Conservation (phyloP, 1,284 basidiomycete species). For the Malassezia sympodialis region DNA sequence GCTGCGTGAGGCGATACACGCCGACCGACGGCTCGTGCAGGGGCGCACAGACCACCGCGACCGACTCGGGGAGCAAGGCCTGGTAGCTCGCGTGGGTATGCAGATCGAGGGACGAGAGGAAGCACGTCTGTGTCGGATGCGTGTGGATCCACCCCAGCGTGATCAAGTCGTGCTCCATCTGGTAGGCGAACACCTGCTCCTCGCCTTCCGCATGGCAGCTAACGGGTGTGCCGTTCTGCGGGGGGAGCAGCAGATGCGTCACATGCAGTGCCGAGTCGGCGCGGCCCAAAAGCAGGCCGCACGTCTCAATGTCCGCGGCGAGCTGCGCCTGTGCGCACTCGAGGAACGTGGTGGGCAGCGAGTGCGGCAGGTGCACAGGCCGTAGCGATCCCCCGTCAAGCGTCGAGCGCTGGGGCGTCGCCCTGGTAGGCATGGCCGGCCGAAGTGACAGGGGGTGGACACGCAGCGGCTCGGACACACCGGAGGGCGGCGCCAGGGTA, state of each 20-base stretch:
- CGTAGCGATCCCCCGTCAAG: conserved; percentile 19
- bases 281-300: conserved; percentile 58
- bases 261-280: neutral
- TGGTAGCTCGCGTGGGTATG: conserved; percentile 82
- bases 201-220: conserved; percentile 80
- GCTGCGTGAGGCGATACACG: conserved; percentile 75
- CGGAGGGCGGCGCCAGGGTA: neutral
- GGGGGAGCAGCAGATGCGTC: conserved; percentile 53
- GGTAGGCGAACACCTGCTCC: conserved; percentile 70
- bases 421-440: neutral
- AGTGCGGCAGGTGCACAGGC: conserved; percentile 54
- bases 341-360: conserved; percentile 63
- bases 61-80: conserved; percentile 72
- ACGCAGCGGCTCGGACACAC: neutral
- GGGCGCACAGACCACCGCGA: conserved; percentile 81
- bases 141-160: conserved; percentile 90
- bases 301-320: conserved; percentile 57
- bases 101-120: conserved; percentile 70
- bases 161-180: conserved; percentile 63
- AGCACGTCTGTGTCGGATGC: conserved; percentile 74
- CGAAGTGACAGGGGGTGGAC: neutral
- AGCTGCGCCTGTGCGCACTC: conserved; percentile 61
- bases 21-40: conserved; percentile 66
- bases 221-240: conserved; percentile 71
- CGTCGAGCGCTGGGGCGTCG: neutral